Conservation (phyloP, 345 rosid species). For the Cardamine resedifolia region DNA sequence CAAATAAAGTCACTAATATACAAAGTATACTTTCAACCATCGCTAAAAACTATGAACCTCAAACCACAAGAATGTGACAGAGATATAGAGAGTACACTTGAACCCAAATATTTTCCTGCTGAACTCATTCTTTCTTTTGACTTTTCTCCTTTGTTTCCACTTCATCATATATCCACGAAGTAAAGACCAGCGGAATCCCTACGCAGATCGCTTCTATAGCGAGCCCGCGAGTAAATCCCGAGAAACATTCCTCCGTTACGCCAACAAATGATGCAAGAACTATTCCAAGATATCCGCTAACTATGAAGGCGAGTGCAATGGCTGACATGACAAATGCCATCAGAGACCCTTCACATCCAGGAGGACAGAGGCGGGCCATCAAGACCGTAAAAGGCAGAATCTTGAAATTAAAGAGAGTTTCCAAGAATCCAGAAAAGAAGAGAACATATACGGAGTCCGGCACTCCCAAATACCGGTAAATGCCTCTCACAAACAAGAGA, state of each 20-base stretch:
- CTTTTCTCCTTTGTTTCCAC: slow-evolving; percentile 34
- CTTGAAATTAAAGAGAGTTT: slow-evolving; percentile 73
- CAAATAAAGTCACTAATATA: too few relatives aligned
- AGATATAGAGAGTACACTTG: background rate
- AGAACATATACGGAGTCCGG: slow-evolving; percentile 62
- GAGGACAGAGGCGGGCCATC: slow-evolving; percentile 72
- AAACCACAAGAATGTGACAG: background rate
- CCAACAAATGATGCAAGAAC: slow-evolving; percentile 64
- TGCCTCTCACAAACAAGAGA: slow-evolving; percentile 62
- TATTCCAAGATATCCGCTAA: slow-evolving; percentile 77
- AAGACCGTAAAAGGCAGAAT: slow-evolving; percentile 71
- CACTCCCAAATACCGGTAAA: slow-evolving; percentile 59
- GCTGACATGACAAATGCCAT: slow-evolving; percentile 84
- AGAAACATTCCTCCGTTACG: slow-evolving; percentile 64
- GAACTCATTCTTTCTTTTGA: slow-evolving; percentile 38
- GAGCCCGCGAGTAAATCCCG: slow-evolving; percentile 59
- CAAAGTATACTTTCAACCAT: too few relatives aligned
- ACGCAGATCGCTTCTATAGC: slow-evolving; percentile 66
- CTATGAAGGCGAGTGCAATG: slow-evolving; percentile 65
- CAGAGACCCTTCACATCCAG: slow-evolving; percentile 87
- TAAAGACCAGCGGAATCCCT: slow-evolving; percentile 51
- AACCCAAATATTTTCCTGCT: background rate
- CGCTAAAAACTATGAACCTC: background rate
- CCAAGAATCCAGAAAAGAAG: slow-evolving; percentile 64
- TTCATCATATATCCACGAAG: slow-evolving; percentile 60